Conservation (phyloP, 2,329 filamentous ascomycete species). For the Ceratocystiopsis sp. region DNA sequence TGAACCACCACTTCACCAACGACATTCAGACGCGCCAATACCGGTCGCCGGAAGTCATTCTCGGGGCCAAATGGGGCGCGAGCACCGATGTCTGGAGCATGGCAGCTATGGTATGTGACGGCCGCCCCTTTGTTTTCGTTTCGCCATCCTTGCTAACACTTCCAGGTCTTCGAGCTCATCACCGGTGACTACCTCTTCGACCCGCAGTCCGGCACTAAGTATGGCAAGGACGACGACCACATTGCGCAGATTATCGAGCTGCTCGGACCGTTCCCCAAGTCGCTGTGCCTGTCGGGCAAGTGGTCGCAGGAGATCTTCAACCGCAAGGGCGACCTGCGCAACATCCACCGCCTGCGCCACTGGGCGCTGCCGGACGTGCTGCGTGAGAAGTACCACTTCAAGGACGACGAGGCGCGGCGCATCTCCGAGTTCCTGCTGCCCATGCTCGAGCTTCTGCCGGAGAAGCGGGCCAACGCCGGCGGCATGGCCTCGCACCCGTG, state of each 20-base stretch:
- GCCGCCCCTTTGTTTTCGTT: background rate
- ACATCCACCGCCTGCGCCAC: constrained; percentile 89
- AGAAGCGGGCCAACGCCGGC: constrained; percentile 82
- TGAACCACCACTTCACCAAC: constrained; percentile 96
- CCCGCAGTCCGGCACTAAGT: constrained; percentile 94
- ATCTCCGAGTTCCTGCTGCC: constrained; percentile 72
- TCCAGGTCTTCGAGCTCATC: constrained; percentile 86
- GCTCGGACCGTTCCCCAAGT: constrained; percentile 82
- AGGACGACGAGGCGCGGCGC: constrained; percentile 58
- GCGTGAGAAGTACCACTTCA: constrained; percentile 93
- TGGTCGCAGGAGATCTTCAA: constrained; percentile 99
- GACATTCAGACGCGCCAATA: constrained; percentile 98
- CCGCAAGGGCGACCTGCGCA: constrained; percentile 87
- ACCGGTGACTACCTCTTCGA: constrained; percentile 98
- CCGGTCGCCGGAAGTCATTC: constrained; percentile 87
- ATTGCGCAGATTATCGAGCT: constrained; percentile 98
- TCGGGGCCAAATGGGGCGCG: constrained; percentile 96
- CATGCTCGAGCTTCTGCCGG: constrained; percentile 79
- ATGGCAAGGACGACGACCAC: constrained; percentile 98
- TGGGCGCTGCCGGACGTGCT: constrained; percentile 91
- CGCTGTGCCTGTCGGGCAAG: constrained; percentile 79
- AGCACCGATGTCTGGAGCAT: constrained; percentile 99
- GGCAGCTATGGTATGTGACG: constrained; percentile 74
- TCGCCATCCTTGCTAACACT: background rate
- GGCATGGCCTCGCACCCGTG: constrained; percentile 82